Percentiles rank a stretch among this genome's conserved stretches.
phyloP scores from a whole-genome alignment of 129 eudicot species.

The Pittosporum tobira region DNA sequence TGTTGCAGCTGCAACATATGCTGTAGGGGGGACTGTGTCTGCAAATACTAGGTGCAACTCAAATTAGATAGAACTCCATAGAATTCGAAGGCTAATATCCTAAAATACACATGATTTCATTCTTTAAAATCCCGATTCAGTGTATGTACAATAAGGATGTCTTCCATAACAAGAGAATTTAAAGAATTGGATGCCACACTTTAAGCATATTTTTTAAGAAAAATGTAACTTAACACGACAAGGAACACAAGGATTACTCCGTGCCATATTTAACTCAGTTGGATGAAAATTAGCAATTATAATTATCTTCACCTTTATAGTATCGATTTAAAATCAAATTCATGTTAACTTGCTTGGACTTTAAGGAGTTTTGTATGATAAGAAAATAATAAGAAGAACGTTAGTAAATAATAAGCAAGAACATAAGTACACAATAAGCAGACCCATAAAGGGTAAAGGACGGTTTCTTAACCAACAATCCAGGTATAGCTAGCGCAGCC shows the following conservation, averaged over 20 bases:
- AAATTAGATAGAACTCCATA: neutral
- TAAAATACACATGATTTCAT: neutral
- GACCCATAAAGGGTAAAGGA: conserved; percentile 15
- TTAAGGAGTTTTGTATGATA: neutral
- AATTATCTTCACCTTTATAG: neutral
- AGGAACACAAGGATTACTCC: too few species aligned
- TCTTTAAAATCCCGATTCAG: neutral
- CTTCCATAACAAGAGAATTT: too few species aligned
- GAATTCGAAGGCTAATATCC: neutral
- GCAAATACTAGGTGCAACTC: conserved; percentile 19
- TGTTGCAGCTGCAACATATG: conserved; percentile 46
- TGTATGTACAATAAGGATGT: too few species aligned
- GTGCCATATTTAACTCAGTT: neutral
- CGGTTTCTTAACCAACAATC: conserved; percentile 60
- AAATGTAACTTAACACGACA: too few species aligned
- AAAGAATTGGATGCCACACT: too few species aligned
- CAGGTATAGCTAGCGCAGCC: conserved; percentile 74
- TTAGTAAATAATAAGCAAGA: too few species aligned
- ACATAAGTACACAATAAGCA: too few species aligned
- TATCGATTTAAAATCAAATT: too few species aligned
- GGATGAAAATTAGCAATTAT: neutral
- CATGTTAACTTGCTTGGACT: neutral
- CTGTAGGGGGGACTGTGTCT: conserved; percentile 85
- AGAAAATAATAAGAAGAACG: too few species aligned
- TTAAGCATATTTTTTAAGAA: too few species aligned